Base-by-base conservation (phyloP, 192 early-diverging fungal genomes). In the Pilobolus umbonatus region DNA sequence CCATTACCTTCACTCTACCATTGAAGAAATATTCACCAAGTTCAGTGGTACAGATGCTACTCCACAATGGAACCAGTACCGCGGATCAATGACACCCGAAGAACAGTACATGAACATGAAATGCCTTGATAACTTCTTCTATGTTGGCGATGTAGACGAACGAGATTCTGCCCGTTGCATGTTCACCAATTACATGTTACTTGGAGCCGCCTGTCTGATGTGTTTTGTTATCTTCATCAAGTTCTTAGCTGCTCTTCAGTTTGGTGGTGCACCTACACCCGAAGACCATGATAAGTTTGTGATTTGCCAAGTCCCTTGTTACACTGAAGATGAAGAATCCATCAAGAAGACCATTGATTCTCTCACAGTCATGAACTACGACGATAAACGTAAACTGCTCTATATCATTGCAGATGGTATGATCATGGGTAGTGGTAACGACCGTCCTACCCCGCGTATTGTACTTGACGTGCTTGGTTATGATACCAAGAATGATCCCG, bases 201-300 rank as follows among this genome's bases (percentile, higher is more conserved):
- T 84, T 22, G 72, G 61, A n/a, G 75, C 78, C 32, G 84, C 88
- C 15, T 75, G 62, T 28, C 25, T 91, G n/a, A 84, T 91, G 84
- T 86, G 87, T 43, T 70, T 70, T n/a, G 77, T 88, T 12, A 94
- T 98, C 25, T 39, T 77, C 28, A 76, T 89, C 60, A 88, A 90
- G 72, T 91, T 91, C 65, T 75, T 90, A 61, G 81, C 88, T n/a
- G 87, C 89, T 24, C 70, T 90, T 59, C 88, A 89, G 61, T 87
- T 95, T 39, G 80, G 85, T n/a, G 72, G 80, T 47, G 79, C 76
- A 34, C 85, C 85, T 70, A 80, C 75, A 22, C 86, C 88, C 19
- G 93, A 95, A 64, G 88, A 93, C 69, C 89, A 90, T 60, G 93
- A 98, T 79, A 94, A 94, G 76, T 95, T 96, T 83, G 89, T 96